Percentiles rank a stretch among this genome's conserved stretches.
phyloP scores from a whole-genome alignment of 2,329 filamentous ascomycete genomes.

The Ampelomyces quisqualis region DNA sequence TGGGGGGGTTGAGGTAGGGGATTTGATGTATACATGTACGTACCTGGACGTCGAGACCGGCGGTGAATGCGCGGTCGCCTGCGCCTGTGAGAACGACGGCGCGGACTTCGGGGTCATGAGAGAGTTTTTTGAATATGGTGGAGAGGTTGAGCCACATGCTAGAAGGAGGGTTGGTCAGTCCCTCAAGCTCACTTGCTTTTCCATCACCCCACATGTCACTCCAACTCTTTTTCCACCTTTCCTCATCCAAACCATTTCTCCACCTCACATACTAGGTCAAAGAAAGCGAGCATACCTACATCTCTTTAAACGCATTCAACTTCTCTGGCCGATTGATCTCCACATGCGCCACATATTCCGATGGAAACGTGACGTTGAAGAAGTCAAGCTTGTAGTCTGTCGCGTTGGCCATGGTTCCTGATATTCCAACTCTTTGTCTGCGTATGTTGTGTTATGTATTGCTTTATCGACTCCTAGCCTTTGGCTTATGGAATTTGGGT shows the following conservation, averaged over 20 bases:
- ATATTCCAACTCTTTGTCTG: background rate
- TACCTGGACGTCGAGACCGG: slow-evolving; percentile 74
- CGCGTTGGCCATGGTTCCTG: slow-evolving; percentile 27
- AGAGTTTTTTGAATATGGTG: slow-evolving; percentile 70
- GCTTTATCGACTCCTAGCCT: no score
- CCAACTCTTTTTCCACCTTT: background rate
- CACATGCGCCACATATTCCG: slow-evolving; percentile 78
- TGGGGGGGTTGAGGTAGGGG: background rate
- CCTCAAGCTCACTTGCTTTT: no score
- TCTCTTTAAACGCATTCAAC: slow-evolving; percentile 81
- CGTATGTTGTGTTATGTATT: background rate
- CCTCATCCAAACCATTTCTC: no score
- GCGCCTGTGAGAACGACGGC: slow-evolving; percentile 77
- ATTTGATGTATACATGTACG: background rate
- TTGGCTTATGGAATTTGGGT: background rate
- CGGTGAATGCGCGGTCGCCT: slow-evolving; percentile 80
- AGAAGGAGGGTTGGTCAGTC: no score
- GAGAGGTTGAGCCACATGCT: slow-evolving; percentile 85
- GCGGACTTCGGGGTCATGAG: slow-evolving; percentile 69
- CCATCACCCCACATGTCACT: no score
- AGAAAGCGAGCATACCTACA: slow-evolving; percentile 44
- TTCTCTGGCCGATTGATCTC: slow-evolving; percentile 87
- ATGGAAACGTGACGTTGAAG: slow-evolving; percentile 73
- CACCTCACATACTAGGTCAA: background rate
- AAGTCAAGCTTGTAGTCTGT: slow-evolving; percentile 56